Evolutionary conservation across 805 yeast genomes (phyloP).

Genomic region (Candida ovalis): DNA sequence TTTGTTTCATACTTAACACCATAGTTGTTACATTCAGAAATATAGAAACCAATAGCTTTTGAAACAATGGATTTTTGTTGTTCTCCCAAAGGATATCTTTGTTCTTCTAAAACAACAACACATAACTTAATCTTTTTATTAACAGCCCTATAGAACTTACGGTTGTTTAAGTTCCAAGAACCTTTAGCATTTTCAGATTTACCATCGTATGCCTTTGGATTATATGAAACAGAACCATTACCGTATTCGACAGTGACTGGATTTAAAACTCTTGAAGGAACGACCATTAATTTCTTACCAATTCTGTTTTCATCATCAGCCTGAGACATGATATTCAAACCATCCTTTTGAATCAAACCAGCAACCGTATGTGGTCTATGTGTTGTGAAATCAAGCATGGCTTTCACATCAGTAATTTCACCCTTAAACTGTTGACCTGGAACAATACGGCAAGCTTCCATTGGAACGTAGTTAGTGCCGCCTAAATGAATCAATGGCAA

Average conservation of each 20-base stretch:
- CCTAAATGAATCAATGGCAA: constrained; percentile 27
- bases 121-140: constrained; percentile 11
- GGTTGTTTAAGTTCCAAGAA: constrained; percentile 21
- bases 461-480: constrained; percentile 26
- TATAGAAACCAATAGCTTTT: constrained; percentile 16
- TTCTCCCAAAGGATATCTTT: constrained; percentile 14
- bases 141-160: constrained; percentile 17
- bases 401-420: constrained; percentile 25
- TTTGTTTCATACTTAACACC: constrained; percentile 17
- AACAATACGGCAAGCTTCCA: constrained; percentile 25
- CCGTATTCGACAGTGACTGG: constrained; percentile 21
- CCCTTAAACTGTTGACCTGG: constrained; percentile 31
- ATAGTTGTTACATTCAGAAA: constrained; percentile 15
- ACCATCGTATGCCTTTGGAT: constrained; percentile 20
- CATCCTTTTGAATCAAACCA: constrained; percentile 26
- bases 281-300: constrained; percentile 22
- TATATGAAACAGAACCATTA: constrained; percentile 14
- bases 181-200: constrained; percentile 21
- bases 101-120: constrained; percentile 16
- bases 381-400: constrained; percentile 28
- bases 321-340: constrained; percentile 17
- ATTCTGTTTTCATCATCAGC: constrained; percentile 15
- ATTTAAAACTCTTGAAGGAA: constrained; percentile 28
- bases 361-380: constrained; percentile 28
- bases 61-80: constrained; percentile 9